Conservation (phyloP, 1,284 basidiomycete species). For the Coniophora puteana region DNA sequence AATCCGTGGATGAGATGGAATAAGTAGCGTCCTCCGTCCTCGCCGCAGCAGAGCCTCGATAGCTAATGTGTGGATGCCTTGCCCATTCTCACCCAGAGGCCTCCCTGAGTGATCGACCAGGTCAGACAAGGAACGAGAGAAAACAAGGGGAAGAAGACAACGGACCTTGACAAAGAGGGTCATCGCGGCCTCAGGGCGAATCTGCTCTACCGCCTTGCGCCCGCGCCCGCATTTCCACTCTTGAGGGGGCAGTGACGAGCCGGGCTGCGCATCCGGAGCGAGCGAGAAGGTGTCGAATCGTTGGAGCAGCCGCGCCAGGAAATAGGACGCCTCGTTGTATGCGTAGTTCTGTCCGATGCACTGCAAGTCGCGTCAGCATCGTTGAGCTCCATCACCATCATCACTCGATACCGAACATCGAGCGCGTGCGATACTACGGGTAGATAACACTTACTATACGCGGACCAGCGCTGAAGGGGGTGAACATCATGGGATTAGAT, state of each 20-base stretch:
- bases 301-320: conserved; percentile 64
- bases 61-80: conserved; percentile 12
- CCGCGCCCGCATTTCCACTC: conserved; percentile 54
- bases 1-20: not conserved
- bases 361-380: conserved; percentile 37
- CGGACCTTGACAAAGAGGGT: conserved; percentile 59
- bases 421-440: not conserved
- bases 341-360: conserved; percentile 74
- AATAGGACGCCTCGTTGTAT: conserved; percentile 67
- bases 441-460: conserved; percentile 34
- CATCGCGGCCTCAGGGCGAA: conserved; percentile 58
- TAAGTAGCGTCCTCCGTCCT: not conserved
- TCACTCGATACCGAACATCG: conserved; percentile 8
- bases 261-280: conserved; percentile 58
- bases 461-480: conserved; percentile 69
- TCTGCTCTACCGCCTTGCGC: conserved; percentile 49
- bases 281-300: conserved; percentile 56
- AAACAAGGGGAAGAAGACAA: conserved; percentile 8
- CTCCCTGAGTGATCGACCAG: conserved; percentile 34
- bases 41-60: conserved; percentile 14
- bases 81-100: conserved; percentile 49
- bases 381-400: conserved; percentile 10
- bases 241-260: conserved; percentile 51
- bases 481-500: conserved; percentile 62
- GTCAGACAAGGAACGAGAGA: conserved; percentile 6